Percentiles rank a stretch among this genome's conserved stretches.
These are phyloP conservation scores for Phaffia rhodozyma DNA, from an alignment of 1,284 basidiomycete genomes.

Conservation along the genomic window DNA sequence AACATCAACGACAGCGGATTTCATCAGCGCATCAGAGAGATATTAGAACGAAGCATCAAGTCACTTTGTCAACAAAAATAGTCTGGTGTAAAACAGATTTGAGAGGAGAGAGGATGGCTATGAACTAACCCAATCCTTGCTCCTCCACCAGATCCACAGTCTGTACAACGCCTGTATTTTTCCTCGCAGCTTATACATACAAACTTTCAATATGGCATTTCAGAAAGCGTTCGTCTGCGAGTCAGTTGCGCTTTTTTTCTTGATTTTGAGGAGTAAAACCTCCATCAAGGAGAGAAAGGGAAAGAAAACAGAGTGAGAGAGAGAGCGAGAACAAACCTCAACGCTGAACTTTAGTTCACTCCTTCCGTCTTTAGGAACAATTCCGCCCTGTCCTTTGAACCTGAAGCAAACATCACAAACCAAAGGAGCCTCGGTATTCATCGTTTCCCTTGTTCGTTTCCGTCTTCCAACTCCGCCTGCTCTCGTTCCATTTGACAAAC, in stretches of 20 bases:
- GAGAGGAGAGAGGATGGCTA: neutral
- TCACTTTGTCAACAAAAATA: neutral
- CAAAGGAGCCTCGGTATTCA: neutral
- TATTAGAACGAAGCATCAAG: neutral
- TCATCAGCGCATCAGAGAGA: neutral
- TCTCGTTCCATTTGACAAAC: neutral
- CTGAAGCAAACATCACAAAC: slow-evolving; percentile 16
- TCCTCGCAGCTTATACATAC: slow-evolving; percentile 8
- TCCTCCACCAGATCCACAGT: slow-evolving; percentile 16
- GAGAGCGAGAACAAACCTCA: slow-evolving; percentile 7
- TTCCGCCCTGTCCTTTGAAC: slow-evolving; percentile 9
- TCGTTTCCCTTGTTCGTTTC: slow-evolving; percentile 7
- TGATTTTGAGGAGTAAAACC: no score
- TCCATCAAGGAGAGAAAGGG: neutral
- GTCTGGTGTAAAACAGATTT: no score
- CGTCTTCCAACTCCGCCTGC: neutral
- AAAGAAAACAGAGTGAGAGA: neutral
- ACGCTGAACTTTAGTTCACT: slow-evolving; percentile 4
- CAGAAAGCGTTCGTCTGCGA: neutral
- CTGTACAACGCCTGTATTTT: slow-evolving; percentile 14
- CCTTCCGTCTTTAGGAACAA: neutral
- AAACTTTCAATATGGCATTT: neutral
- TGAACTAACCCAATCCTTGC: slow-evolving; percentile 12
- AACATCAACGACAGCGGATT: neutral
- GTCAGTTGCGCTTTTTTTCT: neutral